Evolutionary conservation across 2,329 filamentous ascomycete species (phyloP).

Genomic region (Cercospora zeae-maydis): DNA sequence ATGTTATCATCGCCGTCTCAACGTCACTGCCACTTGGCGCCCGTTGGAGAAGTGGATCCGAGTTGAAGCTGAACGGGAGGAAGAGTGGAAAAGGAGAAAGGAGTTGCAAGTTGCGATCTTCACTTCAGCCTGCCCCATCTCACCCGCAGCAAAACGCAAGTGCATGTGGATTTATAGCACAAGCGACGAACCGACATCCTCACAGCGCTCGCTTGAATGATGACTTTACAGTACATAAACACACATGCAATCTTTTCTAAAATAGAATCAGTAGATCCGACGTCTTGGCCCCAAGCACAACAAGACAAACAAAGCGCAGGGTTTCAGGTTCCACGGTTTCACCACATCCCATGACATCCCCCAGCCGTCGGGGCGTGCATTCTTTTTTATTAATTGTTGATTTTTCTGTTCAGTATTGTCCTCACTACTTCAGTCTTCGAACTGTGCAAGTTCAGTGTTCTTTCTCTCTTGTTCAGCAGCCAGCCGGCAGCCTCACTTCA

Average conservation of each 20-base stretch:
- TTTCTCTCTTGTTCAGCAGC: not conserved
- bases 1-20: not conserved
- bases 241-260: too few relatives aligned
- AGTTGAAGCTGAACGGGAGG: too few relatives aligned
- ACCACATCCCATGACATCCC: too few relatives aligned
- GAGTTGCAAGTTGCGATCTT: not conserved
- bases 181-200: too few relatives aligned
- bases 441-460: not conserved
- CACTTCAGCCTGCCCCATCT: not conserved
- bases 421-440: too few relatives aligned
- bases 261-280: too few relatives aligned
- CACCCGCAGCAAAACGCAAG: not conserved
- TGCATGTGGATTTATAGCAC: not conserved
- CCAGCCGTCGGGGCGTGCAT: not conserved
- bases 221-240: too few relatives aligned
- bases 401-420: too few relatives aligned
- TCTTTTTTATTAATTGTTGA: too few relatives aligned
- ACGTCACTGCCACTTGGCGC: not conserved
- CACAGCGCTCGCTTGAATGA: too few relatives aligned
- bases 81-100: not conserved
- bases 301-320: not conserved
- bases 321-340: not conserved
- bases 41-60: not conserved
- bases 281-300: not conserved
- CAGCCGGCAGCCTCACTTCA: not conserved